These are phyloP conservation scores for Comarum palustre DNA, from an alignment of 306 rosid genomes.

Conservation along the genomic window DNA sequence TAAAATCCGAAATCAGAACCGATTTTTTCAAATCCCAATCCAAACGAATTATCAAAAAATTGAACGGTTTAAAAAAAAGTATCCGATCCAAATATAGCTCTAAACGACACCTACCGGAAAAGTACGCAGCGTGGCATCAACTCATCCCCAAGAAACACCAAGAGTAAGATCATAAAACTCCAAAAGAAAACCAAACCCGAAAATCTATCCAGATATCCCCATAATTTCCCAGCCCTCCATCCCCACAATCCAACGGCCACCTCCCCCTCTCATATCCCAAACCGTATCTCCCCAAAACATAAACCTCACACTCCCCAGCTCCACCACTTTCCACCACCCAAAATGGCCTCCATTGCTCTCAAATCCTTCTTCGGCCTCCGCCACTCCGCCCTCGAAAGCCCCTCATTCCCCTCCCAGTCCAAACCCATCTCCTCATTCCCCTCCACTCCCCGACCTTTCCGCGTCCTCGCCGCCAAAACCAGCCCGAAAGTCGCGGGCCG, in stretches of 20 bases:
- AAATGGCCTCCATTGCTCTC: conserved; percentile 73
- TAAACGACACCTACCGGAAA: too few relatives aligned
- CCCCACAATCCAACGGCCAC: conserved; percentile 41
- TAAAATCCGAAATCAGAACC: too few relatives aligned
- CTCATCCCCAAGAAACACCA: conserved; percentile 19
- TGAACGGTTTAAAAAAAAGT: too few relatives aligned
- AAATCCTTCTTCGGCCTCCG: conserved; percentile 92
- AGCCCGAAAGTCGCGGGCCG: conserved; percentile 74
- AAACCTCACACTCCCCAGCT: conserved; percentile 1
- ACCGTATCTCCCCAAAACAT: conserved; percentile 56
- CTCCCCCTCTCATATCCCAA: conserved; percentile 32
- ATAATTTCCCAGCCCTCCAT: conserved; percentile 38
- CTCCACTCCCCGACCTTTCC: background rate
- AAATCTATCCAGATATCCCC: conserved; percentile 52
- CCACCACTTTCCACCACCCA: conserved; percentile 2
- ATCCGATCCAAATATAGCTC: too few relatives aligned
- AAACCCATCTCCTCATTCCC: conserved; percentile 7
- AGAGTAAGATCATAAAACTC: background rate
- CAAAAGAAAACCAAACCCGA: conserved; percentile 32
- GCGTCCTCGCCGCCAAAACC: conserved; percentile 42
- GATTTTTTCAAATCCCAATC: too few relatives aligned
- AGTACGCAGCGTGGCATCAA: too few relatives aligned
- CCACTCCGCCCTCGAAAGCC: conserved; percentile 54
- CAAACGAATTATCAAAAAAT: too few relatives aligned
- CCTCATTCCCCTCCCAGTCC: conserved; percentile 34